phyloP scores from a whole-genome alignment of 1,139 yeast genomes.

The Saccharomyces pastorianus region DNA sequence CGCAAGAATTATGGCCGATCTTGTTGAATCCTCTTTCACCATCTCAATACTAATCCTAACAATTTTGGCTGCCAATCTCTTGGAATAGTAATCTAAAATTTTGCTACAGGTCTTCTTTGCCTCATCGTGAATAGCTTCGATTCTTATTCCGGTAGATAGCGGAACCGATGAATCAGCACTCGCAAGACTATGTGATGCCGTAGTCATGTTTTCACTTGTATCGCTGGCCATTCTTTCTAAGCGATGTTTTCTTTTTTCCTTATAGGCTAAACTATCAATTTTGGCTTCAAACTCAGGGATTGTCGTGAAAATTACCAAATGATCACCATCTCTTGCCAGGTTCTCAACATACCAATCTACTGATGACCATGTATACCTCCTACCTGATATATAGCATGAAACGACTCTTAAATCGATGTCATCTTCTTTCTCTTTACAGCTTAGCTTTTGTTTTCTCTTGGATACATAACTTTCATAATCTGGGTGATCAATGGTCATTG shows the following conservation, averaged over 20 bases:
- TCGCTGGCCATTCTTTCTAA: constrained; percentile 6
- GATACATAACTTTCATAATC: constrained; percentile 30
- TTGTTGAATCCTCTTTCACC: constrained; percentile 36
- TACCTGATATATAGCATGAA: constrained; percentile 51
- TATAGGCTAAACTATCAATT: constrained; percentile 7
- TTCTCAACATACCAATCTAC: constrained; percentile 56
- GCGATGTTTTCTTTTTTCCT: background rate
- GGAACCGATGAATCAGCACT: constrained; percentile 5
- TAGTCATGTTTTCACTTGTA: background rate
- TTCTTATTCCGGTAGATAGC: constrained; percentile 9
- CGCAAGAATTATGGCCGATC: constrained; percentile 43
- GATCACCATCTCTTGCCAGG: constrained; percentile 54
- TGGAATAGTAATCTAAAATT: constrained; percentile 37
- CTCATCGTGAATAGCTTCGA: constrained; percentile 25
- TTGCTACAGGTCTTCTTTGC: constrained; percentile 38
- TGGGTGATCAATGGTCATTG: constrained; percentile 40
- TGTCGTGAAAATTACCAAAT: constrained; percentile 43
- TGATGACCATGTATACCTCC: constrained; percentile 63
- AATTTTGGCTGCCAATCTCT: constrained; percentile 32
- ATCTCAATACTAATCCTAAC: constrained; percentile 52
- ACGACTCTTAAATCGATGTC: constrained; percentile 39
- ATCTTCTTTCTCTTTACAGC: constrained; percentile 31
- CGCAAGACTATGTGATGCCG: constrained; percentile 5
- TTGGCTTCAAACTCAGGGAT: constrained; percentile 33
- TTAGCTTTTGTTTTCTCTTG: constrained; percentile 8